Conservation (phyloP, 345 rosid genomes). For the Streptanthus diversifolius region DNA sequence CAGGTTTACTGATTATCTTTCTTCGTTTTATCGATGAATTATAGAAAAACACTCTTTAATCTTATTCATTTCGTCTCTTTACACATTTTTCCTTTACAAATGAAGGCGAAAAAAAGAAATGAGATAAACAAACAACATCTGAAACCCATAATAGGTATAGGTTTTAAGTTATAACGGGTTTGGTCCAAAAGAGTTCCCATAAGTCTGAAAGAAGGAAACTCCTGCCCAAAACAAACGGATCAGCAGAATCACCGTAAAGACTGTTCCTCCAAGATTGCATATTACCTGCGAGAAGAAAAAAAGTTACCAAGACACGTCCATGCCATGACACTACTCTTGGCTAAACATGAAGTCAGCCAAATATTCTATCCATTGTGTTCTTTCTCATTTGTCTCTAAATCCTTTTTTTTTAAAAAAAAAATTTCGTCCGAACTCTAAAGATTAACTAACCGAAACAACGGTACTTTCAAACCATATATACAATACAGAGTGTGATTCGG, state of each 20-base stretch:
- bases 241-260: constrained; percentile 54
- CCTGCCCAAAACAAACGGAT: constrained; percentile 64
- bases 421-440: neutral
- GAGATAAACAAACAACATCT: neutral
- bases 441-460: neutral
- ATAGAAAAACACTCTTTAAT: neutral
- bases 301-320: neutral
- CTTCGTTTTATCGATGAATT: neutral
- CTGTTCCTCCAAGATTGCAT: constrained; percentile 70
- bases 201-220: constrained; percentile 55
- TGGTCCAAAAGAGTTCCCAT: constrained; percentile 38
- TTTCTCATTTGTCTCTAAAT: neutral
- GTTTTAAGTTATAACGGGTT: constrained; percentile 6
- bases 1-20: neutral
- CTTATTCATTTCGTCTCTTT: neutral
- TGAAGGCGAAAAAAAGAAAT: neutral
- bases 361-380: neutral
- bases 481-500: neutral
- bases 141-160: neutral
- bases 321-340: neutral
- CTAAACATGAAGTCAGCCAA: neutral
- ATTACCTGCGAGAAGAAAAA: constrained; percentile 42
- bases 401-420: too few relatives aligned
- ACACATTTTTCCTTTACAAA: neutral
- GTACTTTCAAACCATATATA: neutral